phyloP scores from a whole-genome alignment of 306 rosid species.

The Cajanus cajan region DNA sequence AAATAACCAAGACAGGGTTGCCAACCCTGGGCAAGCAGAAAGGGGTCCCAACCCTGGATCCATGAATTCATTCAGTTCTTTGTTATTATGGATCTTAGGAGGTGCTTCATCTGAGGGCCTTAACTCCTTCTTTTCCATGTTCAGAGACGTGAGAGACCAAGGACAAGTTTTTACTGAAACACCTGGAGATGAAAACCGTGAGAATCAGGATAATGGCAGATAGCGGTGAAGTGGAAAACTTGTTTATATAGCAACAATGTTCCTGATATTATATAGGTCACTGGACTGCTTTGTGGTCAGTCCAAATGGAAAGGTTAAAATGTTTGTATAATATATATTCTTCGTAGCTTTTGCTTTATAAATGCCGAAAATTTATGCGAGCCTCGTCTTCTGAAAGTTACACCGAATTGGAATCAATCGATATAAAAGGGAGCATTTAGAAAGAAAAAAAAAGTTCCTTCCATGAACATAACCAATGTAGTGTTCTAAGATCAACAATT shows the following conservation, averaged over 20 bases:
- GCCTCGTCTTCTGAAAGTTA: not conserved
- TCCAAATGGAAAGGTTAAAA: conserved; percentile 11
- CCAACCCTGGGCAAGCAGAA: conserved; percentile 60
- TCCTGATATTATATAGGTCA: conserved; percentile 27
- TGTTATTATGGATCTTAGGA: conserved; percentile 86
- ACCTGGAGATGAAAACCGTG: conserved; percentile 41
- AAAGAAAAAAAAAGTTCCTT: no score
- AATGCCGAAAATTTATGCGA: not conserved
- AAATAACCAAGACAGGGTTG: conserved; percentile 44
- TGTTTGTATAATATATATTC: conserved; percentile 22
- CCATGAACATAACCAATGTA: no score
- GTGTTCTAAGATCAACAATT: no score
- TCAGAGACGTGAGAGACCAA: conserved; percentile 88
- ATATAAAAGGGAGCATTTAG: not conserved
- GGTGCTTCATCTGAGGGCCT: conserved; percentile 92
- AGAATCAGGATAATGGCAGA: conserved; percentile 43
- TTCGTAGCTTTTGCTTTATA: not conserved
- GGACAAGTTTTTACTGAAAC: conserved; percentile 69
- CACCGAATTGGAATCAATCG: not conserved
- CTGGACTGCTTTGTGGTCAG: not conserved
- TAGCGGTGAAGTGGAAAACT: conserved; percentile 31
- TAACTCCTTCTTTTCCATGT: conserved; percentile 81
- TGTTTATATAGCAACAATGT: conserved; percentile 33
- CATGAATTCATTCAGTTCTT: conserved; percentile 78
- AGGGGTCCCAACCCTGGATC: conserved; percentile 69